phyloP scores from a whole-genome alignment of 495 filamentous ascomycete species.

The Penicillium goetzii region DNA sequence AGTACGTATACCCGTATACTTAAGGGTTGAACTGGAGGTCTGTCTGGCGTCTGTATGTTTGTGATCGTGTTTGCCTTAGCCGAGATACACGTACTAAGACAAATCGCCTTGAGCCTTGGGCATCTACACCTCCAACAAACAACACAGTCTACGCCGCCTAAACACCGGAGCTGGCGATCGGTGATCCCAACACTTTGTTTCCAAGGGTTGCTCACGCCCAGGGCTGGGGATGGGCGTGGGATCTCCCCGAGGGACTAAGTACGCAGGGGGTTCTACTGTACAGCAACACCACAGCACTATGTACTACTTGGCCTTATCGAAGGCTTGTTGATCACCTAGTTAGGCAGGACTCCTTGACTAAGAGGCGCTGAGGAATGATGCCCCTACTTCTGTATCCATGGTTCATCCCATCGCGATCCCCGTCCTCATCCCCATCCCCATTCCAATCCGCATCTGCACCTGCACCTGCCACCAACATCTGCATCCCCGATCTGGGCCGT shows the following conservation, averaged over 20 bases:
- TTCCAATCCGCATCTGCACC: not conserved
- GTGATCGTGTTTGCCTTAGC: not conserved
- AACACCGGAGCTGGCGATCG: not conserved
- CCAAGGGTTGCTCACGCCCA: not conserved
- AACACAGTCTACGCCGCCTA: not conserved
- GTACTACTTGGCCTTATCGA: not conserved
- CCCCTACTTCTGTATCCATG: not conserved
- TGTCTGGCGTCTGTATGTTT: not conserved
- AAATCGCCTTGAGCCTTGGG: not conserved
- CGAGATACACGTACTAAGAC: not conserved
- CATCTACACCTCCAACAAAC: not conserved
- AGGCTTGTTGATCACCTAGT: not conserved
- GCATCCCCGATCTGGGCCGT: not conserved
- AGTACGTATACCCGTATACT: not conserved
- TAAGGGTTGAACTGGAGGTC: no score
- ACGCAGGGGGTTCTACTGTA: not conserved
- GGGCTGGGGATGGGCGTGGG: not conserved
- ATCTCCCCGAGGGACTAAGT: not conserved
- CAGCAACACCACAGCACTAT: not conserved
- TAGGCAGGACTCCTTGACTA: not conserved
- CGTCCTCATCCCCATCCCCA: not conserved
- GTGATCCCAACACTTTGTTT: not conserved
- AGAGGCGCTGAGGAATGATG: not conserved
- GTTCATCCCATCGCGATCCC: not conserved
- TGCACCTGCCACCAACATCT: not conserved